Percentiles rank a stretch among this genome's conserved stretches.
Evolutionary conservation across 2,329 filamentous ascomycete species (phyloP).

Genomic region (Fusarium torulosum): DNA sequence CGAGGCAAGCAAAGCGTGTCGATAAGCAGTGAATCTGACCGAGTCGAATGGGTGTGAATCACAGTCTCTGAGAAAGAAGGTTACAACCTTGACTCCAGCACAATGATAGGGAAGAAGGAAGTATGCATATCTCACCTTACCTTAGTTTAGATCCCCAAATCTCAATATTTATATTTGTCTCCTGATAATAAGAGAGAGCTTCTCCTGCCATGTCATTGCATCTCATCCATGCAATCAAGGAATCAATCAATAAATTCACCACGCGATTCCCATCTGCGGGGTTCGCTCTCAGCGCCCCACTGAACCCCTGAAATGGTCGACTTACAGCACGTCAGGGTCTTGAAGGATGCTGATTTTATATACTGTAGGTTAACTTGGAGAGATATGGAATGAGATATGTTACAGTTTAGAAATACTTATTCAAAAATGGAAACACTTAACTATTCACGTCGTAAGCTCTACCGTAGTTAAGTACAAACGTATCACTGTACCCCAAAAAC

Average conservation of each 20-base stretch:
- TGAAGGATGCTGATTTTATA: background rate
- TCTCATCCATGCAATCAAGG: constrained; percentile 20
- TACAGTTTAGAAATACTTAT: background rate
- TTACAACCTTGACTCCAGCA: too few species aligned
- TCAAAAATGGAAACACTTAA: background rate
- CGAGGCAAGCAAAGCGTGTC: background rate
- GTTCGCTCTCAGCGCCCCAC: constrained; percentile 6
- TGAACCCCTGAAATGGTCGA: constrained; percentile 17
- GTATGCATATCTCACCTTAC: background rate
- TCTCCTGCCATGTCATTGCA: constrained; percentile 14
- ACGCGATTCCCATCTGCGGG: constrained; percentile 30
- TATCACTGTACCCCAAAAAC: constrained; percentile 9
- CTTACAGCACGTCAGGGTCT: constrained; percentile 19
- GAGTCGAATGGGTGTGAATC: constrained; percentile 19
- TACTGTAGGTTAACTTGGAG: too few species aligned
- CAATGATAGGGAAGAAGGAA: background rate
- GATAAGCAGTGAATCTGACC: constrained; percentile 15
- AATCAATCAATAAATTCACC: constrained; percentile 14
- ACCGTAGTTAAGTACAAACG: too few species aligned
- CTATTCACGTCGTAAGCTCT: background rate
- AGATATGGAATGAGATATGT: background rate
- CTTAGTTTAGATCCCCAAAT: background rate
- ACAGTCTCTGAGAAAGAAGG: constrained; percentile 7
- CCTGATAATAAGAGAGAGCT: background rate
- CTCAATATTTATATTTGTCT: background rate